These are phyloP conservation scores for Penicillium antarcticum DNA, from an alignment of 495 filamentous ascomycete genomes.

Conservation along the genomic window DNA sequence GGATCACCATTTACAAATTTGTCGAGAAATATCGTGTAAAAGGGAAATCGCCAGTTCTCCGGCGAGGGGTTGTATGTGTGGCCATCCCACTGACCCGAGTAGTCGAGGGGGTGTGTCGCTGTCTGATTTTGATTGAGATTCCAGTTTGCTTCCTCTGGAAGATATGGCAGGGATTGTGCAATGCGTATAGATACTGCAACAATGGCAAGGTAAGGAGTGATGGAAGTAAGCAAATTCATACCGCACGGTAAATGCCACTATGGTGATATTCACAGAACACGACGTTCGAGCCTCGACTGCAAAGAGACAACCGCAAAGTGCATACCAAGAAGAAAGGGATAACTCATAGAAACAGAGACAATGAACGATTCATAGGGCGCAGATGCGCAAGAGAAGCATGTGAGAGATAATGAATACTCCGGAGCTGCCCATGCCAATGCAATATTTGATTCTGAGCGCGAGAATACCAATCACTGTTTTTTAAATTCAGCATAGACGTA, in stretches of 20 bases:
- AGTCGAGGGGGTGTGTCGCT: constrained; percentile 26
- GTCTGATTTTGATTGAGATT: constrained; percentile 32
- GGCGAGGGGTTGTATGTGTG: constrained; percentile 36
- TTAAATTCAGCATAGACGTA: constrained; percentile 7
- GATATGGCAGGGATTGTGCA: constrained; percentile 16
- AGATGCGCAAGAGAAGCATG: constrained; percentile 4
- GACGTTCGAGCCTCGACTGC: constrained; percentile 10
- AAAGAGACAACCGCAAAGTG: constrained; percentile 1
- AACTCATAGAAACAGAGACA: constrained; percentile 4
- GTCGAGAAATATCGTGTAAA: constrained; percentile 37
- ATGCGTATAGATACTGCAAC: constrained; percentile 10
- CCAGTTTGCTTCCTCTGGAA: constrained; percentile 29
- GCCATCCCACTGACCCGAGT: constrained; percentile 34
- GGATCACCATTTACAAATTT: constrained; percentile 39
- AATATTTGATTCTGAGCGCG: constrained; percentile 1
- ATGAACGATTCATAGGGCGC: constrained; percentile 1
- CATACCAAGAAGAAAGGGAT: constrained; percentile 5
- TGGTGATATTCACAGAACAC: constrained; percentile 6
- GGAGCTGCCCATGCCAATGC: constrained; percentile 1
- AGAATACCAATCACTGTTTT: constrained; percentile 7
- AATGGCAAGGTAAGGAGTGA: constrained; percentile 10
- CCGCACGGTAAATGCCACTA: constrained; percentile 12
- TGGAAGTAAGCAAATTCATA: constrained; percentile 9
- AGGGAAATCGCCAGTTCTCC: constrained; percentile 36
- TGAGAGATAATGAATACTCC: constrained; percentile 7